Conservation (phyloP, 495 filamentous ascomycete genomes). For the Pyrenula aspistea region DNA sequence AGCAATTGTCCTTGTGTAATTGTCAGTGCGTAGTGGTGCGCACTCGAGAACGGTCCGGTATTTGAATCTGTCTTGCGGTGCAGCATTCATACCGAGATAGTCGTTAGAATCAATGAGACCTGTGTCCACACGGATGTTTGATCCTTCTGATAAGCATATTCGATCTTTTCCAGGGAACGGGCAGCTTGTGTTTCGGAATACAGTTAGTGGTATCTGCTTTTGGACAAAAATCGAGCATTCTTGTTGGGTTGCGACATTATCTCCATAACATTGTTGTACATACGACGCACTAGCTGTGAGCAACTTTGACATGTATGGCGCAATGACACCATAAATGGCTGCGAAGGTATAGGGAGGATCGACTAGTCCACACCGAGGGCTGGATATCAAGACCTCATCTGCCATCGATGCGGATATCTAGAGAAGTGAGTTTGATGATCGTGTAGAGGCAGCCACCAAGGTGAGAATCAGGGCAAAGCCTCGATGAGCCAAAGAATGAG, state of each 20-base stretch:
- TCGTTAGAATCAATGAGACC: not conserved
- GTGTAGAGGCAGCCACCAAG: not conserved
- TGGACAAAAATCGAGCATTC: not conserved
- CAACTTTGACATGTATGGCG: not conserved
- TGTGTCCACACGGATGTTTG: not conserved
- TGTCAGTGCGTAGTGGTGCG: not conserved
- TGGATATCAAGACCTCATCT: not conserved
- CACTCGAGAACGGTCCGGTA: not conserved
- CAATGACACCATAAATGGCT: not conserved
- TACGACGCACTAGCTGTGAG: not conserved
- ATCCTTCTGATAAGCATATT: not conserved
- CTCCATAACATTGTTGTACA: not conserved
- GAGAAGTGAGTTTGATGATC: not conserved
- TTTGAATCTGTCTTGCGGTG: not conserved
- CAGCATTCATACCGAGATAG: not conserved
- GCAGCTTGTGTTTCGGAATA: not conserved
- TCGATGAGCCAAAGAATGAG: not conserved
- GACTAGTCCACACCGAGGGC: not conserved
- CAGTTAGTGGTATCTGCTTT: not conserved
- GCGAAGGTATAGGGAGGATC: not conserved
- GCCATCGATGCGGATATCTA: not conserved
- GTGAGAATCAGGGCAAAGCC: not conserved
- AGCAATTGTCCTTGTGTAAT: not conserved
- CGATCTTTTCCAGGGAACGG: not conserved
- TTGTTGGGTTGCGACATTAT: not conserved